phyloP scores from a whole-genome alignment of 345 rosid genomes.

The Hevea brasiliensis region DNA sequence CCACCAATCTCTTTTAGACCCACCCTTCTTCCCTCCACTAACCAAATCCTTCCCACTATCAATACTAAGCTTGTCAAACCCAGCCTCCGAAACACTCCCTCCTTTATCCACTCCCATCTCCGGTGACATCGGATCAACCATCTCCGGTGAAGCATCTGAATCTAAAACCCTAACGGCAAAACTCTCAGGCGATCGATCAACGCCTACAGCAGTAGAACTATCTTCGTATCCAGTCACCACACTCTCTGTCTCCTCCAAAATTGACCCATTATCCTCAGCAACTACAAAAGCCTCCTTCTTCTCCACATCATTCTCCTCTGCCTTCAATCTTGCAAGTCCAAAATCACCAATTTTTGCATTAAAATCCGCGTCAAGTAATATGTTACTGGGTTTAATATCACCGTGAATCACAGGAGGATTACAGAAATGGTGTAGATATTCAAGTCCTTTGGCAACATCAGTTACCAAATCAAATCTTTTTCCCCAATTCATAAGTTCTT shows the following conservation, averaged over 20 bases:
- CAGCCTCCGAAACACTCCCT: conserved; percentile 49
- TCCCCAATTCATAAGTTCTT: conserved; percentile 62
- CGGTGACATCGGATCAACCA: conserved; percentile 34
- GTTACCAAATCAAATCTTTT: conserved; percentile 34
- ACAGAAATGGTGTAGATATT: conserved; percentile 34
- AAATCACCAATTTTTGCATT: conserved; percentile 74
- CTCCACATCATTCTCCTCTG: conserved; percentile 41
- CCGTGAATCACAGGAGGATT: conserved; percentile 65
- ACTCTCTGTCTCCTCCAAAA: conserved; percentile 67
- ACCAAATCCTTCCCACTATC: conserved; percentile 17
- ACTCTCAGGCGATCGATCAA: conserved; percentile 54
- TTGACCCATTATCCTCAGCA: conserved; percentile 64
- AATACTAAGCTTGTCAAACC: conserved; percentile 23
- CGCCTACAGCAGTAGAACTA: conserved; percentile 19
- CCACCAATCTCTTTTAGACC: conserved; percentile 30
- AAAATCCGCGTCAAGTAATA: conserved; percentile 53
- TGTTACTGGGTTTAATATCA: conserved; percentile 69
- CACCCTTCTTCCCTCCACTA: conserved; percentile 14
- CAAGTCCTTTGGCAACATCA: conserved; percentile 22
- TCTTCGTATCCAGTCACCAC: conserved; percentile 60
- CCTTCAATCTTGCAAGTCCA: conserved; percentile 66
- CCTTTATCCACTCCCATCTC: conserved; percentile 45
- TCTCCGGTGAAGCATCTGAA: conserved; percentile 43
- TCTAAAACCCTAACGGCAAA: conserved; percentile 43
- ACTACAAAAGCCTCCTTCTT: conserved; percentile 22